A percentile compares a stretch with the other conserved stretches of the same genome.
These are phyloP conservation scores for Musa acuminata DNA, from an alignment of 176 grass and related monocot species.

Conservation along the genomic window DNA sequence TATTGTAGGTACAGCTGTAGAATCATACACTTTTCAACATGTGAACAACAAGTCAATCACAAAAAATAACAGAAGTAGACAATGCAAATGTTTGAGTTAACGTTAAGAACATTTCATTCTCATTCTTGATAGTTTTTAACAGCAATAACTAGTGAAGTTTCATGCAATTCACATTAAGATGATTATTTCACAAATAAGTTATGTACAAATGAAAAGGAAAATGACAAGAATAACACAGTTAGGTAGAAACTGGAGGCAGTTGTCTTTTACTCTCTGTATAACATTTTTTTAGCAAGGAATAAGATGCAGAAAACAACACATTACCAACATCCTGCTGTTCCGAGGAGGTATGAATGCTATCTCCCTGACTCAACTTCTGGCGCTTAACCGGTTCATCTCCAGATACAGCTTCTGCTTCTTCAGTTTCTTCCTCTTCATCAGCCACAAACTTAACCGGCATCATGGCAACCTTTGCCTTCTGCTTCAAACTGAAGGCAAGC, in stretches of 20 bases:
- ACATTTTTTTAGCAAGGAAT: neutral
- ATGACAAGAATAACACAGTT: neutral
- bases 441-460: slow-evolving; percentile 42
- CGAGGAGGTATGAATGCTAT: slow-evolving; percentile 7
- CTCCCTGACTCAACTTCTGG: slow-evolving; percentile 31
- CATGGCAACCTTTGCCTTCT: slow-evolving; percentile 59
- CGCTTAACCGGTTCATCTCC: slow-evolving; percentile 37
- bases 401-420: slow-evolving; percentile 7
- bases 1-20: too few species aligned
- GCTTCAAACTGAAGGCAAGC: slow-evolving; percentile 87
- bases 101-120: too few species aligned
- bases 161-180: neutral
- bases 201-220: neutral
- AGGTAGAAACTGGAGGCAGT: neutral
- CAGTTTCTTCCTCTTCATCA: slow-evolving; percentile 50
- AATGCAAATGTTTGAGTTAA: too few species aligned
- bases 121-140: neutral
- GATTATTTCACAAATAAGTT: neutral
- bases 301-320: slow-evolving; percentile 31
- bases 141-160: neutral
- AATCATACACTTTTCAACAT: too few species aligned
- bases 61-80: too few species aligned
- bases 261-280: neutral
- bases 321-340: slow-evolving; percentile 73
- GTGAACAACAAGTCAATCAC: too few species aligned